A percentile compares a stretch with the other conserved stretches of the same genome.
These are phyloP conservation scores for Xylaria sp. DNA, from an alignment of 2,329 filamentous ascomycete species.

Conservation along the genomic window DNA sequence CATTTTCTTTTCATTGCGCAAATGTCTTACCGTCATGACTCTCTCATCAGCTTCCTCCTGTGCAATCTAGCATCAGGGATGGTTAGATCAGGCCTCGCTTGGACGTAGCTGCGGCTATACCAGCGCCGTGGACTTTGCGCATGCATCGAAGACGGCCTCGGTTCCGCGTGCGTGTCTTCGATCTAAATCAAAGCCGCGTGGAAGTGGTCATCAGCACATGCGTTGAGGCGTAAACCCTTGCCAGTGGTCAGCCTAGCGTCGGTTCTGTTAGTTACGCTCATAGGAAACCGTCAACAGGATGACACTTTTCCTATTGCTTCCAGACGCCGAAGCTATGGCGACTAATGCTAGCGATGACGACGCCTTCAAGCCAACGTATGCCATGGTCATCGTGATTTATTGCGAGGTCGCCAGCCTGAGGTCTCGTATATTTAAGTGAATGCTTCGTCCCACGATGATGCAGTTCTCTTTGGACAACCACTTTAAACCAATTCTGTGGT, in stretches of 20 bases:
- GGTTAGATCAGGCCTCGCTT: neutral
- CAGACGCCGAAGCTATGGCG: neutral
- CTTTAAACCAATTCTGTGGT: neutral
- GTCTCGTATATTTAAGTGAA: slow-evolving; percentile 15
- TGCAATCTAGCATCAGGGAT: neutral
- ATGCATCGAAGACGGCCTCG: neutral
- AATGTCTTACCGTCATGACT: neutral
- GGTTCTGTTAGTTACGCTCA: slow-evolving; percentile 1
- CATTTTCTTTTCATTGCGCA: slow-evolving; percentile 10
- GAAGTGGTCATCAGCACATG: slow-evolving; percentile 15
- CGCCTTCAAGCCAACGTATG: neutral
- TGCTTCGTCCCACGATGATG: neutral
- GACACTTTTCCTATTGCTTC: neutral
- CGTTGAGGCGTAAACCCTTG: slow-evolving; percentile 13
- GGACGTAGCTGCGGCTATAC: slow-evolving; percentile 1
- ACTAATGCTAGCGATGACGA: neutral
- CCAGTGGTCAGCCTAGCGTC: neutral
- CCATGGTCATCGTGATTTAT: slow-evolving; percentile 12
- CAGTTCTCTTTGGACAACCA: slow-evolving; percentile 4
- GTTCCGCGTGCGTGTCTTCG: neutral
- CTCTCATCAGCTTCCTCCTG: slow-evolving; percentile 6
- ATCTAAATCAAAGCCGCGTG: slow-evolving; percentile 23
- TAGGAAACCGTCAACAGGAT: slow-evolving; percentile 2
- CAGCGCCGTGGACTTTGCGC: neutral
- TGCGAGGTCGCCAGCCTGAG: neutral